Base-by-base conservation (phyloP, 1,284 basidiomycete species). In the Omphalotus olearius region DNA sequence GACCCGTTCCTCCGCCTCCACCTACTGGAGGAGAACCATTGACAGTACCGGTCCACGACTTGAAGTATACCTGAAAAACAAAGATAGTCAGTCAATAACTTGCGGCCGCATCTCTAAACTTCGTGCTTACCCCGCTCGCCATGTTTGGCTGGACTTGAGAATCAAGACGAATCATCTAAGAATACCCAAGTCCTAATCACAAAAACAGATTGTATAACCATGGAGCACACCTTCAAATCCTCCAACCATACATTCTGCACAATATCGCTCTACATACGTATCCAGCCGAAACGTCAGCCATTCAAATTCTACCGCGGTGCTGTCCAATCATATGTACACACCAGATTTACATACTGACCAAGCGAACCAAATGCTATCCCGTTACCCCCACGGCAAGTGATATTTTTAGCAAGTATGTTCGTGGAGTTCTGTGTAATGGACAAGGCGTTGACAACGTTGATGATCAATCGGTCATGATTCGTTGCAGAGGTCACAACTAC, bases 301-400 rank as follows among this genome's bases (percentile, higher is more conserved):
- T 23, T 23, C 23, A 43, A 2, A 33, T 33, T 9, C 2, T 9
- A 33, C 47, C 33, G 36, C 26, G n/a, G 14, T 18, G 17, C 38
- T 17, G 9, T 14, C 16, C 14, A 10, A 28, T 23, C 7, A 28
- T 2, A 6, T n/a, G n/a, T n/a, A 57, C 72, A 56, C 50, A 81
- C 78, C 59, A 82, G 58, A 57, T 80, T 72, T 6, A 66, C 65
- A 59, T 85, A 85, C 61, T 85, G 82, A 1, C 78, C 83, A 35
- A 83, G 66, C 4, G 79, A 83, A 16, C 82, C 83, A 58, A 85
- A 79, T 0, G 83, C 80, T 43, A 85, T 74, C 2, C 82, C 82
- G 51, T 81, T 83, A 14, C 82, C 82, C n/a, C 82, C 82, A 23
- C 72, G 68, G 58, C 82, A 83, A 37, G 74, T 76, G 45, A 82